Evolutionary conservation across 768 basidiomycete genomes (phyloP), one percentile per base, ranked within the genome.

Genomic region (Phylloporus scabripes): DNA sequence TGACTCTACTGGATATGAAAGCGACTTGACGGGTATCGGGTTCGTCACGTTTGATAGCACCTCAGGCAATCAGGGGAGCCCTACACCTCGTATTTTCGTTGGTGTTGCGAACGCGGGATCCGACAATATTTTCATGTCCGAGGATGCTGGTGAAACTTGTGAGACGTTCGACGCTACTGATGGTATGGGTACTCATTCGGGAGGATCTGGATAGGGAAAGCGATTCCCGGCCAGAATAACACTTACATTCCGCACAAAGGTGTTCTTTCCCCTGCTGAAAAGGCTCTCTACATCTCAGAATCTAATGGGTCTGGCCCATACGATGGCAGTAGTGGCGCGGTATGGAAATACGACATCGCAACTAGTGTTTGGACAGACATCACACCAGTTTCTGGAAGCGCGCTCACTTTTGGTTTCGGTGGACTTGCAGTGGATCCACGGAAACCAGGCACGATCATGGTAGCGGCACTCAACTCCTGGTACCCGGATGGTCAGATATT

Each of bases 161-260:
- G 33, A 48, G 50, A 18, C 23, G 2, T 26, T 48, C 3, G 6
- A 28, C 46, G 7, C n/a, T 23, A 26, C 11, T 7, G 14, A 17
- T 18, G 6, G 21, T 45, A 26, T 20, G 14, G 18, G 20, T 48
- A 10, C 40, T 48, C 1, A 40, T n/a, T 9, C 48, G 26, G 24
- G 17, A 23, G 24, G 11, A 45, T 33, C 4, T 5, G 26, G 37
- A 3, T 39, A 82, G 79, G 82, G 82, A 60, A 70, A 42, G 76
- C 81, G 23, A 65, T 85, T 50, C 59, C 76, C 24, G 82, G 82
- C 1, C 79, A 80, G 48, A 78, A 79, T 49, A 79, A 71, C 3
- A 74, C 74, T 1, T 82, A 71, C 59, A 61, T 85, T 23, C 79
- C 82, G 2, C 83, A 85, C 65, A 83, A 82, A 59, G 83, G 83